Conservation (phyloP, 768 basidiomycete species). For the Hygrocybe coccinea region DNA sequence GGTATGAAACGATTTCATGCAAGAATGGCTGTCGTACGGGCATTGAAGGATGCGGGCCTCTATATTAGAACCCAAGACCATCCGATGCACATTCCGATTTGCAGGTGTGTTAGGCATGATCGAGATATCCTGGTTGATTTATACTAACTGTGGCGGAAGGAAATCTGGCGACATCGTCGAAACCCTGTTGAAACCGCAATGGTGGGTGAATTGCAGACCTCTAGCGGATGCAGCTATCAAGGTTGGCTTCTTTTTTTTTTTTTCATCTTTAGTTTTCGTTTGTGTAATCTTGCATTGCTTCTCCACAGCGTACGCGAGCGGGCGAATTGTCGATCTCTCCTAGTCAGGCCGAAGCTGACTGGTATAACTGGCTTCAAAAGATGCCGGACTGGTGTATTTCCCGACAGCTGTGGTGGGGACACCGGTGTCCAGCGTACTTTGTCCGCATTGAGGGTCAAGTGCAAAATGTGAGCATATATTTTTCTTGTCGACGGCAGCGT, state of each 20-base stretch:
- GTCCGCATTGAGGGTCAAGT: slow-evolving; percentile 75
- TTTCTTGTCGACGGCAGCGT: no score
- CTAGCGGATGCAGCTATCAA: slow-evolving; percentile 86
- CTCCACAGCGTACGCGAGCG: slow-evolving; percentile 69
- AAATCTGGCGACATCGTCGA: slow-evolving; percentile 98
- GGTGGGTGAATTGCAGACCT: slow-evolving; percentile 96
- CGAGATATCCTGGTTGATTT: slow-evolving; percentile 1
- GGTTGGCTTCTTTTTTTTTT: slow-evolving; percentile 36
- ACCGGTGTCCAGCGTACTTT: slow-evolving; percentile 92
- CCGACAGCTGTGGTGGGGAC: slow-evolving; percentile 99
- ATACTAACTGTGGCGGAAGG: slow-evolving; percentile 38
- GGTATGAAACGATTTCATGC: slow-evolving; percentile 98
- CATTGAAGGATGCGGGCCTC: slow-evolving; percentile 78
- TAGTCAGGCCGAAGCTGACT: slow-evolving; percentile 83
- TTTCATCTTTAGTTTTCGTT: neutral
- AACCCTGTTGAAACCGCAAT: slow-evolving; percentile 92
- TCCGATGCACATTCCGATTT: slow-evolving; percentile 94
- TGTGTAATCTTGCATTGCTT: neutral
- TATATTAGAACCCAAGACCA: slow-evolving; percentile 92
- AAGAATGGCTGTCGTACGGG: slow-evolving; percentile 75
- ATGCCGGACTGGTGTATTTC: slow-evolving; percentile 99
- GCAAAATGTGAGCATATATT: slow-evolving; percentile 59
- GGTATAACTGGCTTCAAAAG: slow-evolving; percentile 91
- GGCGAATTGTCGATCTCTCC: slow-evolving; percentile 85
- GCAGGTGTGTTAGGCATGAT: slow-evolving; percentile 51